Conservation (phyloP, 2,329 filamentous ascomycete genomes). For the Dichotomopilus funicola region DNA sequence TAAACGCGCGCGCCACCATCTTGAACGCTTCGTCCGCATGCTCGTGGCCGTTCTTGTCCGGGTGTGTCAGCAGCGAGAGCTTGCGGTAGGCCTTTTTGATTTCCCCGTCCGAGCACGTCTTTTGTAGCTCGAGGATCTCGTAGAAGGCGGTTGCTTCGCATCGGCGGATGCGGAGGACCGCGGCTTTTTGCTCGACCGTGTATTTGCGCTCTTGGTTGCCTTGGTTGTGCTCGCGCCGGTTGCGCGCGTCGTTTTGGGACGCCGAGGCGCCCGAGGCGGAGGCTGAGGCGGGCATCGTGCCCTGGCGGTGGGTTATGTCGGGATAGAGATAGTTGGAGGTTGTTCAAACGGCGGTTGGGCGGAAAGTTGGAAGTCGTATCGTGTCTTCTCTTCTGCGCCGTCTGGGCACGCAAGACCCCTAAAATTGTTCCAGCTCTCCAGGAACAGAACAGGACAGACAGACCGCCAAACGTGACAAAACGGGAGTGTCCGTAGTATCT, state of each 20-base stretch:
- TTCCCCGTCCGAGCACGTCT: conserved; percentile 67
- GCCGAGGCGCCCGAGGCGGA: conserved; percentile 50
- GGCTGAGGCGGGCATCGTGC: conserved; percentile 40
- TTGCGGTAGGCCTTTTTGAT: conserved; percentile 99
- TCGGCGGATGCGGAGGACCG: conserved; percentile 79
- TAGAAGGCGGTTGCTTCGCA: conserved; percentile 88
- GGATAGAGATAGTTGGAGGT: not conserved
- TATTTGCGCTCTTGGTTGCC: conserved; percentile 70
- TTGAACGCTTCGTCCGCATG: conserved; percentile 98
- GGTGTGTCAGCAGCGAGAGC: conserved; percentile 87
- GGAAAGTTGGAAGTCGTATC: too few relatives aligned
- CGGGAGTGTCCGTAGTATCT: too few relatives aligned
- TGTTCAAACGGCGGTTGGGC: too few relatives aligned
- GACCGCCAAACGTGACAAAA: too few relatives aligned
- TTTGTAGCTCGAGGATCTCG: conserved; percentile 73
- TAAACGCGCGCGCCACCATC: conserved; percentile 91
- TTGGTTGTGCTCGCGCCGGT: conserved; percentile 63
- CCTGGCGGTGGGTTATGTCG: not conserved
- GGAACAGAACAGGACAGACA: too few relatives aligned
- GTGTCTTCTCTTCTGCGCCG: too few relatives aligned
- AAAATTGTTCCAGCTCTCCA: too few relatives aligned
- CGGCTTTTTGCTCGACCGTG: conserved; percentile 85
- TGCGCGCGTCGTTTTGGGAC: conserved; percentile 32
- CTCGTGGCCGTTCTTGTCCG: conserved; percentile 96
- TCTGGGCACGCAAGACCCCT: too few relatives aligned